phyloP scores from a whole-genome alignment of 1,284 basidiomycete genomes.

The Tremellales sp. region DNA sequence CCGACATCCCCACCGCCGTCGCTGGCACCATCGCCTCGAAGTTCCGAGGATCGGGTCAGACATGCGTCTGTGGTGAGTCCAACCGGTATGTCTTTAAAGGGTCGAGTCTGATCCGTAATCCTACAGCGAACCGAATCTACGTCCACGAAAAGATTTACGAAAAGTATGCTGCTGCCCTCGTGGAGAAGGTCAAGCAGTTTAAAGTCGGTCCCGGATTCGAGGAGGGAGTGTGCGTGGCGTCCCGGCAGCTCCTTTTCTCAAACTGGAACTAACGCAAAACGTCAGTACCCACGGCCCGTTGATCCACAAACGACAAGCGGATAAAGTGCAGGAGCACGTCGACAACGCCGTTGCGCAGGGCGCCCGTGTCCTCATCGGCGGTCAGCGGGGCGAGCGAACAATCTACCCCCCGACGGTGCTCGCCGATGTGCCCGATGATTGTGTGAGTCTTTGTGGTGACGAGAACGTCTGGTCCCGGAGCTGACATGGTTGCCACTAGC shows the following conservation, averaged over 20 bases:
- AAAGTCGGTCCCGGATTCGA: constrained; percentile 88
- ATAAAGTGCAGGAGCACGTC: constrained; percentile 85
- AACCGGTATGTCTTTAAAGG: constrained; percentile 47
- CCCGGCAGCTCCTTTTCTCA: background rate
- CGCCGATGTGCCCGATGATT: constrained; percentile 71
- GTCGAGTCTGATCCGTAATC: background rate
- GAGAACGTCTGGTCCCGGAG: background rate
- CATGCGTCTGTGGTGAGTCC: constrained; percentile 51
- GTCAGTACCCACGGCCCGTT: constrained; percentile 80
- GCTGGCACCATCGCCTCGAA: constrained; percentile 84
- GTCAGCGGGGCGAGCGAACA: constrained; percentile 59
- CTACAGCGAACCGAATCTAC: background rate
- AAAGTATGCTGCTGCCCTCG: constrained; percentile 43
- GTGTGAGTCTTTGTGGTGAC: constrained; percentile 44
- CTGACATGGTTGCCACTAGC: constrained; percentile 9
- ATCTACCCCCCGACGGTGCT: constrained; percentile 89
- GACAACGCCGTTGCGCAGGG: constrained; percentile 77
- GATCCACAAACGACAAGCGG: constrained; percentile 78
- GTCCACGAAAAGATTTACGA: constrained; percentile 46
- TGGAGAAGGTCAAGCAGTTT: constrained; percentile 68
- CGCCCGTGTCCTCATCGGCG: constrained; percentile 83
- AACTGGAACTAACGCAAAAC: background rate
- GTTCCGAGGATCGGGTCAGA: constrained; percentile 89
- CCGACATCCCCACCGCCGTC: constrained; percentile 90
- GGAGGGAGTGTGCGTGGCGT: constrained; percentile 58